Evolutionary conservation across 306 rosid genomes (phyloP).

Genomic region (Dryas octopetala): DNA sequence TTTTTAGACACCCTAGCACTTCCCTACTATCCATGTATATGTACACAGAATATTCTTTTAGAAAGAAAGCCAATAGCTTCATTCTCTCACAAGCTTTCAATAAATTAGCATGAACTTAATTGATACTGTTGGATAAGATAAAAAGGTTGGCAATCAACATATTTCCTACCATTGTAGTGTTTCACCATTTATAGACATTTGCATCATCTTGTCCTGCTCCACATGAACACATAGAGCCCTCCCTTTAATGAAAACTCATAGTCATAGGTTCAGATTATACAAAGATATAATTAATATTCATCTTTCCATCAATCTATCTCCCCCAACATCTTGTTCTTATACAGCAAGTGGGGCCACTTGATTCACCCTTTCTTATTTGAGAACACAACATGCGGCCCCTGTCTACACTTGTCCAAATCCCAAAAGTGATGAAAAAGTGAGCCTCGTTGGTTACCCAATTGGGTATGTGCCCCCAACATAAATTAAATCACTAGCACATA

Average conservation of each 20-base stretch:
- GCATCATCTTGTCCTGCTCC: background rate
- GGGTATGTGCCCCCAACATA: conserved; percentile 1
- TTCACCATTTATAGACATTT: background rate
- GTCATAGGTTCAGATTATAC: conserved; percentile 23
- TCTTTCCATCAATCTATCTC: conserved; percentile 26
- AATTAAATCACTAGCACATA: background rate
- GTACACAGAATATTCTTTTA: too few species aligned
- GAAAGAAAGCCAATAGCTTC: background rate
- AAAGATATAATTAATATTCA: conserved; percentile 11
- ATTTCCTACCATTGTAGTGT: background rate
- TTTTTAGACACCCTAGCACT: too few species aligned
- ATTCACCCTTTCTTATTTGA: conserved; percentile 14
- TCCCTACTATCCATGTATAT: too few species aligned
- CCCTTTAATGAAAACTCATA: conserved; percentile 4
- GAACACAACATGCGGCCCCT: conserved; percentile 21
- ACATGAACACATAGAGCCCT: background rate
- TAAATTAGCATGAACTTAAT: background rate
- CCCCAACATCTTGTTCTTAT: conserved; percentile 16
- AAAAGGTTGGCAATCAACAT: background rate
- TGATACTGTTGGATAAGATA: background rate
- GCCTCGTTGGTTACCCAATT: background rate
- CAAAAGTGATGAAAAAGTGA: background rate
- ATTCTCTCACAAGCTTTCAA: background rate
- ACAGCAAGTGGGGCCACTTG: conserved; percentile 32
- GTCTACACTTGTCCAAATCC: conserved; percentile 25